These are phyloP conservation scores for Kernera saxatilis DNA, from an alignment of 345 rosid genomes.

Conservation along the genomic window DNA sequence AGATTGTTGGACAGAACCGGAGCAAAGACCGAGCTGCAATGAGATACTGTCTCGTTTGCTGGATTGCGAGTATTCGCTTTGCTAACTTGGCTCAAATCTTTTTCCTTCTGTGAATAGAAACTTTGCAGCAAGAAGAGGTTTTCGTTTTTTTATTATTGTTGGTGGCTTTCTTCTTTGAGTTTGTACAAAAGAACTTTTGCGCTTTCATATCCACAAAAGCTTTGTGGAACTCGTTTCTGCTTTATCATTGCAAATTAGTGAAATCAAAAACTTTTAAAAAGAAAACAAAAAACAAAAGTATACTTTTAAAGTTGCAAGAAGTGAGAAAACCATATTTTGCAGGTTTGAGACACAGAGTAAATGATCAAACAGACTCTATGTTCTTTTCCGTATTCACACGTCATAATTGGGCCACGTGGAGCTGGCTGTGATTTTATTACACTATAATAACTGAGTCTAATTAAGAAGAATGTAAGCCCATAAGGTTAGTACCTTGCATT, in stretches of 20 bases:
- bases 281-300: background rate
- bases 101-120: conserved; percentile 34
- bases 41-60: conserved; percentile 78
- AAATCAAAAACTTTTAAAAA: background rate
- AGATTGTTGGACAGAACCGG: conserved; percentile 96
- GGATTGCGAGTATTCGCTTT: conserved; percentile 71
- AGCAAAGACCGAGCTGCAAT: conserved; percentile 77
- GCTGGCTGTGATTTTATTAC: background rate
- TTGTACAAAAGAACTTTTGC: conserved; percentile 17
- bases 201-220: conserved; percentile 21
- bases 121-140: conserved; percentile 18
- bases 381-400: background rate
- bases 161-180: conserved; percentile 15
- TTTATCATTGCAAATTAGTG: conserved; percentile 10
- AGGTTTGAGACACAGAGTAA: background rate
- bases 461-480: background rate
- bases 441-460: background rate
- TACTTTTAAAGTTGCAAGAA: background rate
- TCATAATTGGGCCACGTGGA: background rate
- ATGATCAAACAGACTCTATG: background rate
- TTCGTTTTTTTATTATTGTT: background rate
- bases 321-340: background rate
- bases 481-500: background rate
- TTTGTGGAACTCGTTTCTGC: conserved; percentile 11
- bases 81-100: conserved; percentile 36